These are phyloP conservation scores for Lactuca sativa DNA, from an alignment of 129 eudicot genomes.

Conservation along the genomic window DNA sequence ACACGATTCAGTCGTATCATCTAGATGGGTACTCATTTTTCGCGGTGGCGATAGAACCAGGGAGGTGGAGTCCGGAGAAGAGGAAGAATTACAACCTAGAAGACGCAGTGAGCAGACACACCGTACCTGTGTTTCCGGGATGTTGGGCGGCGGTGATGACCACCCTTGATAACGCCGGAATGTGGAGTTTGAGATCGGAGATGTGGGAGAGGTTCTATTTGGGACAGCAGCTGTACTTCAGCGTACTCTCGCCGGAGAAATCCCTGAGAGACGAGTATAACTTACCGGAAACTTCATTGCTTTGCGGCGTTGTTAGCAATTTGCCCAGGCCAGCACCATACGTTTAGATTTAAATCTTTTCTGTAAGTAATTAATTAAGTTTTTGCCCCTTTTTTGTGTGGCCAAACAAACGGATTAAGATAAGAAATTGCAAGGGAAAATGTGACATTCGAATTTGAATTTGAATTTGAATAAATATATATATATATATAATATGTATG, in stretches of 20 bases:
- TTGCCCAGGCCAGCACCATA: slow-evolving; percentile 62
- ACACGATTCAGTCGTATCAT: slow-evolving; percentile 64
- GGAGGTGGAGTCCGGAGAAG: slow-evolving; percentile 81
- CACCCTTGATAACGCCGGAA: slow-evolving; percentile 85
- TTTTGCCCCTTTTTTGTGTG: slow-evolving; percentile 26
- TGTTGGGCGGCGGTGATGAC: slow-evolving; percentile 90
- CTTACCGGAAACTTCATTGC: slow-evolving; percentile 42
- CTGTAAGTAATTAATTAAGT: slow-evolving; percentile 34
- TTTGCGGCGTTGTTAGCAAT: slow-evolving; percentile 59
- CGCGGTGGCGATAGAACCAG: slow-evolving; percentile 78
- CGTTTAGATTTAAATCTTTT: slow-evolving; percentile 34
- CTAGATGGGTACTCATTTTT: slow-evolving; percentile 80
- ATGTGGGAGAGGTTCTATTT: slow-evolving; percentile 70
- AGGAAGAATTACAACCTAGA: slow-evolving; percentile 74
- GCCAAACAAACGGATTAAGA: slow-evolving; percentile 25
- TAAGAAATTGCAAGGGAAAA: slow-evolving; percentile 17
- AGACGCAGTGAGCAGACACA: slow-evolving; percentile 85
- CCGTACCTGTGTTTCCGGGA: slow-evolving; percentile 75
- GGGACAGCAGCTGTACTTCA: slow-evolving; percentile 78
- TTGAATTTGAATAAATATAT: too few species aligned
- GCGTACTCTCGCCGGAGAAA: slow-evolving; percentile 61
- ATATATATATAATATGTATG: background rate
- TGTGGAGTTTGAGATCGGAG: slow-evolving; percentile 86
- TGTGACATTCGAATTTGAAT: background rate
- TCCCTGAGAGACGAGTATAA: slow-evolving; percentile 85